phyloP scores from a whole-genome alignment of 2,329 filamentous ascomycete species.

The Colletotrichum gloeosporioides region DNA sequence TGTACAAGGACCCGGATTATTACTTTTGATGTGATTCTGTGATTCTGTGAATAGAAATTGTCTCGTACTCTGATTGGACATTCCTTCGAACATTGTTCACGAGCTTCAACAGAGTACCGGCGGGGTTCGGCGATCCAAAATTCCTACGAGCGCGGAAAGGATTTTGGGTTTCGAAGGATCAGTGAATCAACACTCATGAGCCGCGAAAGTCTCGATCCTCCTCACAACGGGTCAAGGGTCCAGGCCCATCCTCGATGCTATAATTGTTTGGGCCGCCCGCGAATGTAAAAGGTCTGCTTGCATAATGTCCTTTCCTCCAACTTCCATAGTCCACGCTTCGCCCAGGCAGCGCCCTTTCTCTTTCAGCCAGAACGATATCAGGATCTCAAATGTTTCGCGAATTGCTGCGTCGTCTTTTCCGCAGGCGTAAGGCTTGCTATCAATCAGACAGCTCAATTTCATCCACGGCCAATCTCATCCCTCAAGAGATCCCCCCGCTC shows the following conservation, averaged over 20 bases:
- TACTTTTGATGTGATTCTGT: neutral
- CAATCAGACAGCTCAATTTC: neutral
- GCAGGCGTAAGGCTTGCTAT: neutral
- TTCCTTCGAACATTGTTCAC: neutral
- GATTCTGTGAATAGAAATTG: neutral
- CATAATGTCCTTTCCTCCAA: neutral
- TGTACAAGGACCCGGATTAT: neutral
- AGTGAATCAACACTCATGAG: neutral
- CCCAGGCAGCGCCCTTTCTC: neutral
- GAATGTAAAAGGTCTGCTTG: neutral
- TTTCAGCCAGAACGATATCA: neutral
- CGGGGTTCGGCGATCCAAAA: neutral
- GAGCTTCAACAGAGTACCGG: neutral
- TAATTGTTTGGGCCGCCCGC: neutral
- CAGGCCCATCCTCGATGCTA: neutral
- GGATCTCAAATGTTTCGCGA: neutral
- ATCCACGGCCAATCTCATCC: neutral
- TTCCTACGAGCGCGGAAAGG: neutral
- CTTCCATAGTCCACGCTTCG: neutral
- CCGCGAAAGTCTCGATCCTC: neutral
- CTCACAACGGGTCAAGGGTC: neutral
- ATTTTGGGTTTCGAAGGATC: neutral
- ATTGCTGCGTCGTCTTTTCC: neutral
- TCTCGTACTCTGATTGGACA: neutral
- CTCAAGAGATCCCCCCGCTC: neutral